Base-by-base conservation (phyloP, 495 filamentous ascomycete species). In the Penicillium coprophilum region DNA sequence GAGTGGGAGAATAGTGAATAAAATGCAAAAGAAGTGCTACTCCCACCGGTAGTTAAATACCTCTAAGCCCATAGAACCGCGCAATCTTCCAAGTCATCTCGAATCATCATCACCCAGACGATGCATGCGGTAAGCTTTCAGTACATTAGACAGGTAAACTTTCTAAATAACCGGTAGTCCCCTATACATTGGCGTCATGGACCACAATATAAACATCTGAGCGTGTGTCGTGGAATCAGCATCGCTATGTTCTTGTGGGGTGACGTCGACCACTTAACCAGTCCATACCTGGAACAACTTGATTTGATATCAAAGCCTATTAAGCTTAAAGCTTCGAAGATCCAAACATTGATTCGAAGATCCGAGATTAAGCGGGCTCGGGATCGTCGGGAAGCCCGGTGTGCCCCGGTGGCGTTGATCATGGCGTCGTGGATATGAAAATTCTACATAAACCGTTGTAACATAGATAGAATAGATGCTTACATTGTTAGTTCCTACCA, bases 211-310 rank as follows among this genome's bases (percentile, higher is more conserved):
- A 36, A 23, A 21, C 31, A 21, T 27, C 6, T 27, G 31, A 30
- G 34, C 32, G 21, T 17, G 31, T 9, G 23, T 27, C 2, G 15
- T 34, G 41, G 32, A 43, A 38, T 27, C 49, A 24, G 40, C 20
- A 46, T 54, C 3, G 13, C 13, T n/a, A 20, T 38, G 10, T 27
- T 21, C 10, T 36, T 0, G 12, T 13, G 2, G 6, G 9, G 30
- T 54, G 52, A 54, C 52, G 52, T 54, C 20, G 23, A 54, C 52
- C n/a, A 46, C 43, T 54, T 34, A 17, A 19, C 2, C 4, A 19
- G n/a, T 24, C 50, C 31, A 13, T n/a, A 6, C 9, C 17, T 15
- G 15, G 3, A 19, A 5, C 15, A 3, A 10, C n/a, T 27, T 7
- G 1, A 21, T 31, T 41, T 7, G n/a, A 39, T 52, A 28, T 30